Conservation (phyloP, 768 basidiomycete species). For the Leucocoprinus sp. region DNA sequence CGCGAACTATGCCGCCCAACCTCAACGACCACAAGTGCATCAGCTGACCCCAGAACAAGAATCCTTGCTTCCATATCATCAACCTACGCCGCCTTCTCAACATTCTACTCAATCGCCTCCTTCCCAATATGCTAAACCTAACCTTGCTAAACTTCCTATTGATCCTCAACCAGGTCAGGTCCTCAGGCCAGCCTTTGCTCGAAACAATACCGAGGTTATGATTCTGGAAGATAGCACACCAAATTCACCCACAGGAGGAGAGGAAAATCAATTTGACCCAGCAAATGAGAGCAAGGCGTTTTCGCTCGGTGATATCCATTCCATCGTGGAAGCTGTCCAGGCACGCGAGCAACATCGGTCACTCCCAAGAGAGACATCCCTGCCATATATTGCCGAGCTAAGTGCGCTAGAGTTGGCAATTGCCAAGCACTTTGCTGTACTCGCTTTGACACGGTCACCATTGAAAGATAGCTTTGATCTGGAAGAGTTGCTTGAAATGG, state of each 20-base stretch:
- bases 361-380: slow-evolving; percentile 65
- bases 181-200: slow-evolving; percentile 60
- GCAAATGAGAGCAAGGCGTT: slow-evolving; percentile 22
- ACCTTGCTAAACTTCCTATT: slow-evolving; percentile 32
- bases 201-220: slow-evolving; percentile 80
- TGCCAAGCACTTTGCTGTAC: slow-evolving; percentile 84
- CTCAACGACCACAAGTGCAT: slow-evolving; percentile 16
- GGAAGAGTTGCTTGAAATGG: slow-evolving; percentile 88
- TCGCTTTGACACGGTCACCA: slow-evolving; percentile 69
- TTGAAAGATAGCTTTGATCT: slow-evolving; percentile 78
- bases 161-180: slow-evolving; percentile 36
- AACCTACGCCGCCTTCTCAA: slow-evolving; percentile 19
- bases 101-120: slow-evolving; percentile 26
- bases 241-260: slow-evolving; percentile 55
- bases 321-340: slow-evolving; percentile 86
- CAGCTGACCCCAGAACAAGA: slow-evolving; percentile 18
- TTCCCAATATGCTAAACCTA: slow-evolving; percentile 29
- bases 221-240: slow-evolving; percentile 80
- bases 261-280: slow-evolving; percentile 25
- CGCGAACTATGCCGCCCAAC: slow-evolving; percentile 6
- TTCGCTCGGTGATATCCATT: slow-evolving; percentile 90
- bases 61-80: slow-evolving; percentile 16
- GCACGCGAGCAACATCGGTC: slow-evolving; percentile 85
- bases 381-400: slow-evolving; percentile 79
- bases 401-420: slow-evolving; percentile 80